phyloP scores from a whole-genome alignment of 176 grass and related monocot species.

The Avena atlantica region DNA sequence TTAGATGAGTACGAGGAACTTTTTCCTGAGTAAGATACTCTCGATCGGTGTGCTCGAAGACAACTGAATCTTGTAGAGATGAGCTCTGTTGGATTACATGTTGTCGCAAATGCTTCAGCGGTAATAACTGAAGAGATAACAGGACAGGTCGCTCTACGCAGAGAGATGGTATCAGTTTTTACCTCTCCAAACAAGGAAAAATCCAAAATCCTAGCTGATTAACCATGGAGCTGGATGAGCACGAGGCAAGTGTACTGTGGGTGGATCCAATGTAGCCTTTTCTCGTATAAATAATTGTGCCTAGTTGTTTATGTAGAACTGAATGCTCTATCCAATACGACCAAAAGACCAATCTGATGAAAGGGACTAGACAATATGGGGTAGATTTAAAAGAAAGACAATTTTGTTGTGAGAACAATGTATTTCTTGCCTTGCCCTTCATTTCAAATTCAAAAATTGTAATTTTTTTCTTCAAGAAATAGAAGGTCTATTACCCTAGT shows the following conservation, averaged over 20 bases:
- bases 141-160: too few species aligned
- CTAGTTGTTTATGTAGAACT: background rate
- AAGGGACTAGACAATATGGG: too few species aligned
- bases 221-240: background rate
- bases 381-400: too few species aligned
- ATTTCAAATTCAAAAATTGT: background rate
- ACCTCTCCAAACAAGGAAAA: background rate
- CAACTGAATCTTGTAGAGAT: too few species aligned
- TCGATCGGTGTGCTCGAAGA: constrained; percentile 1
- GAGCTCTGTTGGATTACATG: constrained; percentile 12
- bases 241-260: background rate
- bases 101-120: background rate
- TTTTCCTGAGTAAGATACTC: constrained; percentile 11
- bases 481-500: background rate
- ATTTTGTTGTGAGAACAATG: background rate
- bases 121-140: too few species aligned
- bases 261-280: background rate
- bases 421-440: background rate
- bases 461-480: background rate
- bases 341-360: too few species aligned
- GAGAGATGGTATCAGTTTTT: too few species aligned
- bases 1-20: constrained; percentile 15
- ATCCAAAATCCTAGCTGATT: background rate
- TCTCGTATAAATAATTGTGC: background rate
- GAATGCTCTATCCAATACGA: too few species aligned